Evolutionary conservation across 768 basidiomycete genomes (phyloP).

Genomic region (Rhizopogon sp.): DNA sequence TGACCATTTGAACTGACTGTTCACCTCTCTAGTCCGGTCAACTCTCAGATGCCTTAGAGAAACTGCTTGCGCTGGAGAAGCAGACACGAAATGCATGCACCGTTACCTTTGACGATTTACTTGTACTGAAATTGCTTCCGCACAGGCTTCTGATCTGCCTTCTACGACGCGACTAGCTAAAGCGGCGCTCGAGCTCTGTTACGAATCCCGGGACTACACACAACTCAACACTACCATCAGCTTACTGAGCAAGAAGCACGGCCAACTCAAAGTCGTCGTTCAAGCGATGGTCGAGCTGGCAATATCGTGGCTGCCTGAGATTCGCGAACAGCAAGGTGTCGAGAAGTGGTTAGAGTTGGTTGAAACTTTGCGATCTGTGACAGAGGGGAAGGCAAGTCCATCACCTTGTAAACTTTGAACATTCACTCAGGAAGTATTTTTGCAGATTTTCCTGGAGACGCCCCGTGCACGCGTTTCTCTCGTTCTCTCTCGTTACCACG

Average conservation of each 20-base stretch:
- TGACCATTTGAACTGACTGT: constrained; percentile 5
- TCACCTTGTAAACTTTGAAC: not conserved
- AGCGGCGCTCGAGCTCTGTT: constrained; percentile 65
- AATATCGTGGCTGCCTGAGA: constrained; percentile 76
- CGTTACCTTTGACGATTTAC: not conserved
- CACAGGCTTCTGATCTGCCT: constrained; percentile 82
- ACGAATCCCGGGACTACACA: constrained; percentile 63
- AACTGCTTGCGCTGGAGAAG: constrained; percentile 86
- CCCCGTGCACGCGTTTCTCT: constrained; percentile 93
- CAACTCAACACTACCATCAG: constrained; percentile 67
- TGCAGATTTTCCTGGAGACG: constrained; percentile 92
- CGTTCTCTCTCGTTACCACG: constrained; percentile 80
- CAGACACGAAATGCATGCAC: constrained; percentile 86
- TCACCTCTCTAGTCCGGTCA: constrained; percentile 57
- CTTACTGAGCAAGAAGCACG: constrained; percentile 89
- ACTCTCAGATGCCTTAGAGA: constrained; percentile 84
- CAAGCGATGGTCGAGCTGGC: constrained; percentile 89
- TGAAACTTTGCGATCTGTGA: constrained; percentile 84
- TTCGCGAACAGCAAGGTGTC: constrained; percentile 61
- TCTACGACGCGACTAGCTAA: constrained; percentile 89
- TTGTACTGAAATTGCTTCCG: constrained; percentile 1
- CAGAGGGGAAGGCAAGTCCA: constrained; percentile 89
- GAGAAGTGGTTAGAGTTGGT: constrained; percentile 84
- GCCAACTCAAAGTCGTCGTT: constrained; percentile 87
- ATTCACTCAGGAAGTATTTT: not conserved